A percentile compares a stretch with the other conserved stretches of the same genome.
Conservation (phyloP, 345 rosid genomes). For the Sonneratia alba region DNA sequence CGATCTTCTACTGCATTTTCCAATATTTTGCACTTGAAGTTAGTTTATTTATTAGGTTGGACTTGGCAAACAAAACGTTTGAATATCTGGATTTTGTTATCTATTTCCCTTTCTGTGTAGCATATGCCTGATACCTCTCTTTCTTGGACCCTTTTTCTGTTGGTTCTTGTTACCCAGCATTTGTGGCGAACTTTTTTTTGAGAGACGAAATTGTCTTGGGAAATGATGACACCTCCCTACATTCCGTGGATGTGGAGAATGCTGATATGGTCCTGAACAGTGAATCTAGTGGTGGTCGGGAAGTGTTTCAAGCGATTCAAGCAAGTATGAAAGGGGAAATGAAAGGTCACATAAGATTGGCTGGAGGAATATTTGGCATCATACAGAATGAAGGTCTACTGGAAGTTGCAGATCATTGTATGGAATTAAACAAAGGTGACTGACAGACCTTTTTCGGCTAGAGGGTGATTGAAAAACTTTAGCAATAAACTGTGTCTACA, state of each 20-base stretch:
- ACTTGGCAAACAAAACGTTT: not conserved
- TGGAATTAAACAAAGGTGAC: conserved; percentile 31
- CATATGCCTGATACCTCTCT: not conserved
- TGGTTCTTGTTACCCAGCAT: conserved; percentile 28
- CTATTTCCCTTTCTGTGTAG: not conserved
- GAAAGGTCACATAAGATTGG: conserved; percentile 22
- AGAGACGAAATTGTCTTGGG: conserved; percentile 31
- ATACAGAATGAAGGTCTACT: conserved; percentile 18
- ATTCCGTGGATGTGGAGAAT: conserved; percentile 18
- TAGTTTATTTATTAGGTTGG: not conserved
- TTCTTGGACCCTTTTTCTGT: not conserved
- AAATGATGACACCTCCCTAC: conserved; percentile 30
- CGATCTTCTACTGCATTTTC: not conserved
- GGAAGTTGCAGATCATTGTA: conserved; percentile 20
- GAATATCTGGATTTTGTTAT: not conserved
- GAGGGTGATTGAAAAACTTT: not conserved
- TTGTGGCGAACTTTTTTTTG: conserved; percentile 39
- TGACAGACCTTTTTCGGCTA: not conserved
- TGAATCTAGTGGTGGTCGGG: conserved; percentile 12
- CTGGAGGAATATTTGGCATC: conserved; percentile 20
- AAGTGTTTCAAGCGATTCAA: conserved; percentile 11
- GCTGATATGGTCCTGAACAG: conserved; percentile 11
- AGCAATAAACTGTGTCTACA: not conserved
- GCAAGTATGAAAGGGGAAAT: conserved; percentile 21
- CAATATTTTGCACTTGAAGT: too few species aligned